These are phyloP conservation scores for Penicillium sclerotigenum DNA, from an alignment of 2,329 filamentous ascomycete species.

Conservation along the genomic window DNA sequence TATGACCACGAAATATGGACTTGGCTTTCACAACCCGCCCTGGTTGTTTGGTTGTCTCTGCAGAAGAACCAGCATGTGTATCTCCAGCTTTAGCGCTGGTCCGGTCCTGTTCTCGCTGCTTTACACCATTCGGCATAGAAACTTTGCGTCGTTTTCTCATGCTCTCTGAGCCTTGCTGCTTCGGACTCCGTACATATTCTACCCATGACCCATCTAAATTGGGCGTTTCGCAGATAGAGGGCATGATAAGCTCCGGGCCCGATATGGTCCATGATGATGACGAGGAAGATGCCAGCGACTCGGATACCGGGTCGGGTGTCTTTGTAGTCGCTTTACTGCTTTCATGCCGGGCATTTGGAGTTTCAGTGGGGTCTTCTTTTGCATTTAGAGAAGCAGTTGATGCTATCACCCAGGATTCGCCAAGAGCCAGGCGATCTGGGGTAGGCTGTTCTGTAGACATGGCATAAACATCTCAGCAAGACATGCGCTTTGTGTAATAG, in stretches of 20 bases:
- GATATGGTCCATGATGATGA: constrained; percentile 21
- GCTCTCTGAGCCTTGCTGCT: constrained; percentile 4
- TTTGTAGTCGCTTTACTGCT: constrained; percentile 7
- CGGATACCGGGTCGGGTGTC: constrained; percentile 11
- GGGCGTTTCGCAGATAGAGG: constrained; percentile 37
- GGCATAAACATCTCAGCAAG: constrained; percentile 17
- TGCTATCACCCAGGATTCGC: constrained; percentile 41
- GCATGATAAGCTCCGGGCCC: constrained; percentile 42
- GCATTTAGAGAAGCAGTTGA: constrained; percentile 18
- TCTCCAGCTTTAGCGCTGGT: neutral
- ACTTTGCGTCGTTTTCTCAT: constrained; percentile 27
- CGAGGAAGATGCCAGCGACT: constrained; percentile 29
- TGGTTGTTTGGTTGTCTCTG: neutral
- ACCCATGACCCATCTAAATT: constrained; percentile 36
- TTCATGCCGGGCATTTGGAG: neutral
- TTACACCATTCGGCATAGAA: neutral
- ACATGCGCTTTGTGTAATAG: neutral
- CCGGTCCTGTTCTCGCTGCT: constrained; percentile 1
- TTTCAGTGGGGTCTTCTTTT: constrained; percentile 7
- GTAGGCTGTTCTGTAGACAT: constrained; percentile 17
- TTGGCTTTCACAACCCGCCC: neutral
- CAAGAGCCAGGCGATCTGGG: constrained; percentile 25
- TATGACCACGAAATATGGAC: neutral
- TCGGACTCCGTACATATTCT: constrained; percentile 21
- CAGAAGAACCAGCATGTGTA: constrained; percentile 10